Evolutionary conservation across 2,329 filamentous ascomycete genomes (phyloP).

Genomic region (Colletotrichum neosansevieriae): DNA sequence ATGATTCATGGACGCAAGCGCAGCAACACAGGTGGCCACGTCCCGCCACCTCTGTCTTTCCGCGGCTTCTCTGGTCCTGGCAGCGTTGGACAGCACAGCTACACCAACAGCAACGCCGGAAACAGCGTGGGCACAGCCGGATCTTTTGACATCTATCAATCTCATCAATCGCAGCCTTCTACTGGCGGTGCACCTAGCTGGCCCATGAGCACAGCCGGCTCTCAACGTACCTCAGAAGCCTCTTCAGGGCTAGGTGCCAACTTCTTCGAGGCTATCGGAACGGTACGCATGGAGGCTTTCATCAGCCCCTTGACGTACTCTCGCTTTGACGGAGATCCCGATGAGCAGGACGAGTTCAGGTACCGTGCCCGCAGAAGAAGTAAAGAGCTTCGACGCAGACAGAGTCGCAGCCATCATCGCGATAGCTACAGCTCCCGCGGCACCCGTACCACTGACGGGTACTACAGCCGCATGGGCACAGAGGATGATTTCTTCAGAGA

Average conservation of each 20-base stretch:
- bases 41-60: slow-evolving; percentile 78
- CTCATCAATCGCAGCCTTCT: slow-evolving; percentile 61
- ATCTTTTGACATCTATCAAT: slow-evolving; percentile 72
- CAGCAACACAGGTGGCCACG: slow-evolving; percentile 86
- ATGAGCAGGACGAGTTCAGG: slow-evolving; percentile 64
- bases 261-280: slow-evolving; percentile 91
- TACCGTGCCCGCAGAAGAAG: slow-evolving; percentile 63
- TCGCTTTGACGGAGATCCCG: slow-evolving; percentile 59
- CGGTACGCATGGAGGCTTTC: slow-evolving; percentile 97
- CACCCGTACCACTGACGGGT: slow-evolving; percentile 61
- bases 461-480: slow-evolving; percentile 59
- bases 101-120: slow-evolving; percentile 68
- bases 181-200: slow-evolving; percentile 50
- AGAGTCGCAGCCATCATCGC: slow-evolving; percentile 66
- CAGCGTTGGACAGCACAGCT: slow-evolving; percentile 55
- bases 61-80: slow-evolving; percentile 79
- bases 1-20: slow-evolving; percentile 81
- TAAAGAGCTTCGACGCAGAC: slow-evolving; percentile 65
- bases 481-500: slow-evolving; percentile 71
- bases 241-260: slow-evolving; percentile 64
- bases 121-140: slow-evolving; percentile 69
- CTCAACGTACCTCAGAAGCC: slow-evolving; percentile 67
- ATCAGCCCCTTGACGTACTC: slow-evolving; percentile 74
- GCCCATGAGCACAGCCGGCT: slow-evolving; percentile 59
- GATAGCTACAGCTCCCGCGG: slow-evolving; percentile 63